Evolutionary conservation across 805 yeast genomes (phyloP).

Genomic region (Pichia rugopelliculosa): DNA sequence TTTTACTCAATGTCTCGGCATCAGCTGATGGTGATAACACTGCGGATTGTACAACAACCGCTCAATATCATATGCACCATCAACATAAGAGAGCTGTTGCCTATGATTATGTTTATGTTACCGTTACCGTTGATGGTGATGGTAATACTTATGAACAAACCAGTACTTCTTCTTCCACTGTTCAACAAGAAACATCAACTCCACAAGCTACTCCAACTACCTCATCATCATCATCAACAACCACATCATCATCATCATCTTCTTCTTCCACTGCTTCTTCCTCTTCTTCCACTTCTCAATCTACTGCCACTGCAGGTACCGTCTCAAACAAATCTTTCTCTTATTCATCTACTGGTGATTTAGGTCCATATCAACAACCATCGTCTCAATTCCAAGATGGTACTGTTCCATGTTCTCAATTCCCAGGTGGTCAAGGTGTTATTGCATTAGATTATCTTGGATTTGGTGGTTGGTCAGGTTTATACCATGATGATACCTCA

Average conservation of each 20-base stretch:
- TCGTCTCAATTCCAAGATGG: conserved; percentile 65
- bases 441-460: conserved; percentile 63
- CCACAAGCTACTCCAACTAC: conserved; percentile 26
- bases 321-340: conserved; percentile 29
- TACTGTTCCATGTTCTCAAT: conserved; percentile 50
- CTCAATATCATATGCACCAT: conserved; percentile 47
- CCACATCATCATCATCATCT: conserved; percentile 23
- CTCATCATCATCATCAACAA: conserved; percentile 15
- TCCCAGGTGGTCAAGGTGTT: conserved; percentile 84
- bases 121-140: conserved; percentile 44
- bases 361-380: conserved; percentile 51
- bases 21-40: conserved; percentile 33
- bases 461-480: conserved; percentile 61
- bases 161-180: conserved; percentile 9
- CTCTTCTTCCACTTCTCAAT: conserved; percentile 26
- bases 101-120: conserved; percentile 40
- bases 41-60: conserved; percentile 32
- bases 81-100: conserved; percentile 54
- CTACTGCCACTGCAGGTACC: conserved; percentile 23
- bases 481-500: conserved; percentile 40
- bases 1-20: conserved; percentile 21
- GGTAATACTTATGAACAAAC: conserved; percentile 37
- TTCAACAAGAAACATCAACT: conserved; percentile 17
- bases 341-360: conserved; percentile 46
- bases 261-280: conserved; percentile 26